Conservation (phyloP, 1,139 yeast species). For the Yamadazyma jaroonii region DNA sequence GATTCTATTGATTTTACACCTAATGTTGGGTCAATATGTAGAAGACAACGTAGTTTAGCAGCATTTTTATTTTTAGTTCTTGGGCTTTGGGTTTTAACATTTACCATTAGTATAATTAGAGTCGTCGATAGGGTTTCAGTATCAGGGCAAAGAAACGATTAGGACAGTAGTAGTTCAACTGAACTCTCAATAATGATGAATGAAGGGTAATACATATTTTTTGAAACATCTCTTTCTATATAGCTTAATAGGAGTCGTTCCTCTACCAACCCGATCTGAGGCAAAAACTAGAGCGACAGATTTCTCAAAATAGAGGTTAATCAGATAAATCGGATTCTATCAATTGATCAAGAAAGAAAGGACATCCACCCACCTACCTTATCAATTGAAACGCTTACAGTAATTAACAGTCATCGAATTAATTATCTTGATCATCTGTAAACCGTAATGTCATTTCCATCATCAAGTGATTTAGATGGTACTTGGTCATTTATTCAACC, state of each 20-base stretch:
- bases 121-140: conserved; percentile 57
- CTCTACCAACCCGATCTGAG: background rate
- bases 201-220: background rate
- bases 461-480: conserved; percentile 54
- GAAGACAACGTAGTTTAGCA: conserved; percentile 76
- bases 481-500: conserved; percentile 81
- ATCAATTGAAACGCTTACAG: no score
- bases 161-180: background rate
- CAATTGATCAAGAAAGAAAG: no score
- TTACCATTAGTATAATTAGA: conserved; percentile 77
- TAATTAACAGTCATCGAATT: background rate
- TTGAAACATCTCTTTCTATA: no score
- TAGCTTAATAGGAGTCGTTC: background rate
- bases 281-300: conserved; percentile 3
- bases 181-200: no score
- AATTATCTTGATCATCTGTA: background rate
- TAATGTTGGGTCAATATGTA: conserved; percentile 53
- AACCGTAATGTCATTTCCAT: conserved; percentile 18
- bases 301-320: background rate
- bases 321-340: no score
- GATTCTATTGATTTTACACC: conserved; percentile 19
- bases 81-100: conserved; percentile 81
- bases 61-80: conserved; percentile 75
- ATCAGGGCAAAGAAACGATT: conserved; percentile 11
- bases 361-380: no score